Conservation (phyloP, 169 alveolate genomes). For the Perkinsus chesapeaki region DNA sequence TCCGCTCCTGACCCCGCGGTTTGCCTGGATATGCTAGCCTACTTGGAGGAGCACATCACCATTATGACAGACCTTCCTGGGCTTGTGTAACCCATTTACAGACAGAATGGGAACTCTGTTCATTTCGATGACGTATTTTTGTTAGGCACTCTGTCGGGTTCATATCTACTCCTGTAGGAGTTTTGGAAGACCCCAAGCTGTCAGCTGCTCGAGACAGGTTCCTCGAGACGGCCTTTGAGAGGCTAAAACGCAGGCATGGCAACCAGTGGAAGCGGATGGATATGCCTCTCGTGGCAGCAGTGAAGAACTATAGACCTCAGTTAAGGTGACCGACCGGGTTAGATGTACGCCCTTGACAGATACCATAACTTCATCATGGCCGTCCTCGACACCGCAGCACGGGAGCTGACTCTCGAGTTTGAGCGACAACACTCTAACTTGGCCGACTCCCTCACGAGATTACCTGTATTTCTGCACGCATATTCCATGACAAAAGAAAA, state of each 20-base stretch:
- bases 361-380: background rate
- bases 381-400: background rate
- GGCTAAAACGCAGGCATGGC: background rate
- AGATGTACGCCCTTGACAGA: background rate
- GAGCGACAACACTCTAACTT: background rate
- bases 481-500: background rate
- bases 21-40: background rate
- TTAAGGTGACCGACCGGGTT: background rate
- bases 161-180: background rate
- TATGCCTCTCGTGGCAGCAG: background rate
- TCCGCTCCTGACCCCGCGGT: background rate
- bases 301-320: background rate
- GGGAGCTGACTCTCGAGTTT: background rate
- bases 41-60: background rate
- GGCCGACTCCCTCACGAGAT: background rate
- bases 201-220: background rate
- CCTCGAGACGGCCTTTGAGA: background rate
- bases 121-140: background rate
- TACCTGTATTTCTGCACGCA: background rate
- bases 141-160: background rate
- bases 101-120: background rate
- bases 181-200: background rate
- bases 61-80: background rate
- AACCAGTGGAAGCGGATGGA: background rate
- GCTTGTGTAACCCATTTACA: background rate